Conservation (phyloP, 495 filamentous ascomycete genomes). For the Penicillium robsamsonii region DNA sequence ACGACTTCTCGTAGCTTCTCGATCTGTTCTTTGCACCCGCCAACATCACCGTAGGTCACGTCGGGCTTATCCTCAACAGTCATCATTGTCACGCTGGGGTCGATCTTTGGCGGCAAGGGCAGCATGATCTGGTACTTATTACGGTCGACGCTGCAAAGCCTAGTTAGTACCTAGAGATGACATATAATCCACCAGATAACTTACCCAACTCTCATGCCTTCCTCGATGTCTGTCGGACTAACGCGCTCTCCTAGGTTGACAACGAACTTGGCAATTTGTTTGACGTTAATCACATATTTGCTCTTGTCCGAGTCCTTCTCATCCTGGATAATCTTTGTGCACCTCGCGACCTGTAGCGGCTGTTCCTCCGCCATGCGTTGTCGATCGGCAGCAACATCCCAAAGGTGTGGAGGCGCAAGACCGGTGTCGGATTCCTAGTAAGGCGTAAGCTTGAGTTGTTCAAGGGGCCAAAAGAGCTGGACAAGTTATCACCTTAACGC, state of each 20-base stretch:
- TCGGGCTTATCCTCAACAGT: conserved; percentile 99
- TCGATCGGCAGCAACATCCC: conserved; percentile 96
- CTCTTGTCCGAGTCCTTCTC: conserved; percentile 96
- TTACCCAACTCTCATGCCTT: conserved; percentile 94
- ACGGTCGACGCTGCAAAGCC: conserved; percentile 72
- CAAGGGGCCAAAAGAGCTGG: conserved; percentile 15
- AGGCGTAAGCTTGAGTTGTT: conserved; percentile 25
- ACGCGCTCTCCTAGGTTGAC: conserved; percentile 97
- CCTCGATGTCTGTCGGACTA: conserved; percentile 97
- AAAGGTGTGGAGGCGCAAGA: conserved; percentile 95
- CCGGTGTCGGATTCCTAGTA: conserved; percentile 94
- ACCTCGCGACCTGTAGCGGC: conserved; percentile 93
- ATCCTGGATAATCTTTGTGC: conserved; percentile 98
- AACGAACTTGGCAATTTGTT: conserved; percentile 99
- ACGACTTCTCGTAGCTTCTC: conserved; percentile 98
- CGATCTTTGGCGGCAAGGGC: conserved; percentile 97
- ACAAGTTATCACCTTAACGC: conserved; percentile 55
- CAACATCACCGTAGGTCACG: conserved; percentile 97
- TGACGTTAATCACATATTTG: conserved; percentile 99
- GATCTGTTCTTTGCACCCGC: conserved; percentile 98
- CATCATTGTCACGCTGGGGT: conserved; percentile 99
- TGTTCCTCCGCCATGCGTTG: conserved; percentile 99
- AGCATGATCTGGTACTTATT: conserved; percentile 99
- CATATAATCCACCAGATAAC: conserved; percentile 15
- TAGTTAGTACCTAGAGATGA: conserved; percentile 15